phyloP scores from a whole-genome alignment of 169 alveolate species.

The Plasmodium vivax region DNA sequence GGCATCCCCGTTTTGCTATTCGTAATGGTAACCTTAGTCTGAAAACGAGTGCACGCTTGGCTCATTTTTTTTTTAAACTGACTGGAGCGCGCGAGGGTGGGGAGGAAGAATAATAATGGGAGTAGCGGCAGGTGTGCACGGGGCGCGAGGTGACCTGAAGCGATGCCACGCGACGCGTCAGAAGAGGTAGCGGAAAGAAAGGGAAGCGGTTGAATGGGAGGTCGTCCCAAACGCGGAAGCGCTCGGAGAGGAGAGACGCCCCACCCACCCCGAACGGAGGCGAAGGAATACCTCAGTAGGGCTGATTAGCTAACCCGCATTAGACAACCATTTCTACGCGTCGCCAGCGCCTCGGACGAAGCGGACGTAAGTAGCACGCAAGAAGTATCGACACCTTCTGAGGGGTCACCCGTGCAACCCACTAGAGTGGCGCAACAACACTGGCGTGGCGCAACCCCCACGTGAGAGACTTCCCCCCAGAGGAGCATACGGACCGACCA shows the following conservation, averaged over 20 bases:
- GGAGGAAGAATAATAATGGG: neutral
- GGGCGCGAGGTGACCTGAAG: neutral
- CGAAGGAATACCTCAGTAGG: neutral
- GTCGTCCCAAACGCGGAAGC: neutral
- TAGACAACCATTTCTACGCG: neutral
- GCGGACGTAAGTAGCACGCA: neutral
- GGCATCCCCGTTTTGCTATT: neutral
- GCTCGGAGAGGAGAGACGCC: neutral
- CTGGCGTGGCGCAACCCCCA: neutral
- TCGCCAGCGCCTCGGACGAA: neutral
- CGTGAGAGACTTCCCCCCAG: neutral
- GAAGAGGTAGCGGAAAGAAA: neutral
- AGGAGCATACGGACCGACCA: neutral
- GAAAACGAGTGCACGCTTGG: neutral
- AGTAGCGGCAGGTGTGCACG: neutral
- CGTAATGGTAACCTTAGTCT: neutral
- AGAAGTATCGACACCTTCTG: neutral
- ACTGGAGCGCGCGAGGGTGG: neutral
- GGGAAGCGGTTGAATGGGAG: neutral
- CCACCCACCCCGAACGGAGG: neutral
- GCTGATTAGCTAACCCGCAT: neutral
- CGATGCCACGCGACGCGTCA: neutral
- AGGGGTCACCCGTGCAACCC: neutral
- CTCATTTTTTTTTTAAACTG: neutral
- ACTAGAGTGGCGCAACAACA: neutral